Evolutionary conservation across 1,284 basidiomycete genomes (phyloP).

Genomic region (Agroathelia rolfsii): DNA sequence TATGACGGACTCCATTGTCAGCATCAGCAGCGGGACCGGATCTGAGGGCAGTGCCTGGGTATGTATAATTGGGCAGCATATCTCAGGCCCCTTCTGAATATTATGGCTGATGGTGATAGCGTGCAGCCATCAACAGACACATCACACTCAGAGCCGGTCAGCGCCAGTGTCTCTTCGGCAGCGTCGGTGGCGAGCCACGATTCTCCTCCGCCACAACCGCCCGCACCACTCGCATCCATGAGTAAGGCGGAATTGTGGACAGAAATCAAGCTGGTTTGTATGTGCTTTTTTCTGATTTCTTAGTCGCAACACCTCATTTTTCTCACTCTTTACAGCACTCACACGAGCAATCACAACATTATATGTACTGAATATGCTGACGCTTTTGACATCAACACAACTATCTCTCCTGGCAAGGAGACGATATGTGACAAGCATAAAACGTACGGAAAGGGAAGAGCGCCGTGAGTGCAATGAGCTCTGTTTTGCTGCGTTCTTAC

Average conservation of each 20-base stretch:
- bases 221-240: slow-evolving; percentile 26
- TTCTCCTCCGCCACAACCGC: too few species aligned
- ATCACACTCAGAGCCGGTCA: slow-evolving; percentile 7
- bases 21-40: too few species aligned
- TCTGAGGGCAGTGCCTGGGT: too few species aligned
- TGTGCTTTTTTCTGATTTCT: slow-evolving; percentile 16
- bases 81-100: too few species aligned
- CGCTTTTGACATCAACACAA: slow-evolving; percentile 76
- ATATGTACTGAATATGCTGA: slow-evolving; percentile 74
- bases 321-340: slow-evolving; percentile 43
- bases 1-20: too few species aligned
- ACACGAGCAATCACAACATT: slow-evolving; percentile 79
- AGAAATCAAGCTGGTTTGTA: slow-evolving; percentile 75
- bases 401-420: slow-evolving; percentile 76
- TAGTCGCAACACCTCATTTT: slow-evolving; percentile 1
- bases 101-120: too few species aligned
- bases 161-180: slow-evolving; percentile 11
- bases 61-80: too few species aligned
- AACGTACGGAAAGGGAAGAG: too few species aligned
- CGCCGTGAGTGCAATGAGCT: too few species aligned
- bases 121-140: slow-evolving; percentile 5
- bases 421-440: too few species aligned
- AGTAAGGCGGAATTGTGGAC: slow-evolving; percentile 73
- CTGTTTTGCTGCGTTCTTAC: too few species aligned
- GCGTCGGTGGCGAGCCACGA: too few species aligned